These are phyloP conservation scores for Bidens hawaiensis DNA, from an alignment of 140 eudicot species.

Conservation along the genomic window DNA sequence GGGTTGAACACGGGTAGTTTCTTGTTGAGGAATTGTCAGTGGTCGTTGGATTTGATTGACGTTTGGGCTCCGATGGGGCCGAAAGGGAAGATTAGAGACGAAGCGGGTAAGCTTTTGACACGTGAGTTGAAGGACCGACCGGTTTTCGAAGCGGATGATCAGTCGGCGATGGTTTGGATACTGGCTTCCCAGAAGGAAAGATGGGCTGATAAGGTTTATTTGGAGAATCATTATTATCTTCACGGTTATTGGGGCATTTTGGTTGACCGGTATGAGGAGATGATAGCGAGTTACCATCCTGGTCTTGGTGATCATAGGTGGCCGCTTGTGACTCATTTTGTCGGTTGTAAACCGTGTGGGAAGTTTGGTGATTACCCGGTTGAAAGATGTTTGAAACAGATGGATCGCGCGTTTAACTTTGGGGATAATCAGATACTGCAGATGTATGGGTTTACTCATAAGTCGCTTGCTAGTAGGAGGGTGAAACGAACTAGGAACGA, in stretches of 20 bases:
- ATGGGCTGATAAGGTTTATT: constrained; percentile 84
- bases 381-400: constrained; percentile 94
- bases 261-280: constrained; percentile 86
- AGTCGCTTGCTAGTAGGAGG: constrained; percentile 70
- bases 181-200: constrained; percentile 65
- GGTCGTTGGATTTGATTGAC: constrained; percentile 90
- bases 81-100: constrained; percentile 69
- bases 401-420: constrained; percentile 88
- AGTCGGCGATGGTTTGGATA: constrained; percentile 88
- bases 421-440: constrained; percentile 93
- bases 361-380: constrained; percentile 92
- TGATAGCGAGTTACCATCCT: constrained; percentile 76
- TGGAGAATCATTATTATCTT: constrained; percentile 73
- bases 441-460: constrained; percentile 86
- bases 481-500: constrained; percentile 68
- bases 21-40: constrained; percentile 73
- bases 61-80: constrained; percentile 98
- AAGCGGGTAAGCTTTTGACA: constrained; percentile 74
- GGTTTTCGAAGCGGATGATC: constrained; percentile 95
- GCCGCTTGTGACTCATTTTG: constrained; percentile 97
- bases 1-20: constrained; percentile 96
- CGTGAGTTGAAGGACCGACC: constrained; percentile 75
- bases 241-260: constrained; percentile 98
- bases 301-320: constrained; percentile 92
- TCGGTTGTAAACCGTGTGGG: constrained; percentile 96